phyloP scores from a whole-genome alignment of 192 early-diverging fungal species.

The Lobosporangium transversale region DNA sequence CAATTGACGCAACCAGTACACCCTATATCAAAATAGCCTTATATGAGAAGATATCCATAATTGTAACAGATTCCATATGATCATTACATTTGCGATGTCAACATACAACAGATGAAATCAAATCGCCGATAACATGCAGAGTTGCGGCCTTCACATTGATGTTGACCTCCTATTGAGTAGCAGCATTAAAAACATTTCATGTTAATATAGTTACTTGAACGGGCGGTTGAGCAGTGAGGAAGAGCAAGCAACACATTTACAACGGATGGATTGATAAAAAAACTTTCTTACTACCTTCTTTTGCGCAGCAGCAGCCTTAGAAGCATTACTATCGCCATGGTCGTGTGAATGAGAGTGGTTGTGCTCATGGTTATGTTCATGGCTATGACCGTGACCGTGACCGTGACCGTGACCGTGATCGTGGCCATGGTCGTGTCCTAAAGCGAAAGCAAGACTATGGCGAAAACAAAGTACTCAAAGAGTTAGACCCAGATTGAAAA shows the following conservation, averaged over 20 bases:
- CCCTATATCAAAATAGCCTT: slow-evolving; percentile 50
- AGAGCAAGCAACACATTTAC: background rate
- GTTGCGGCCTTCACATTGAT: slow-evolving; percentile 79
- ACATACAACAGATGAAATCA: slow-evolving; percentile 73
- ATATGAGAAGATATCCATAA: too few relatives aligned
- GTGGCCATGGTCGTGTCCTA: slow-evolving; percentile 58
- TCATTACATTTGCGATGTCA: background rate
- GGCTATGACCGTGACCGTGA: slow-evolving; percentile 56
- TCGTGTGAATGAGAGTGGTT: slow-evolving; percentile 18
- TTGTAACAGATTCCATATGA: too few relatives aligned
- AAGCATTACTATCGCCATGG: slow-evolving; percentile 6
- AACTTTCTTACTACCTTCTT: slow-evolving; percentile 21
- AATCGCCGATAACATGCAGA: slow-evolving; percentile 84
- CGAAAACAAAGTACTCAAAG: background rate
- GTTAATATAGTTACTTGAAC: too few relatives aligned
- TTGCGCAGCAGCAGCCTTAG: slow-evolving; percentile 11
- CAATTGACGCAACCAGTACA: slow-evolving; percentile 78
- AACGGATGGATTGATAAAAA: background rate
- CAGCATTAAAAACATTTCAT: background rate
- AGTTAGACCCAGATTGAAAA: too few relatives aligned
- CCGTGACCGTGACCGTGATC: slow-evolving; percentile 58
- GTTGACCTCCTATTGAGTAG: slow-evolving; percentile 55
- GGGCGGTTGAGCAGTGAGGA: too few relatives aligned
- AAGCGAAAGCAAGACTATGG: slow-evolving; percentile 61
- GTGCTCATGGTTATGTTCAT: slow-evolving; percentile 33